Evolutionary conservation across 805 yeast genomes (phyloP), one percentile per base, ranked within the genome.

Genomic region (Hanseniaspora hatyaiensis): DNA sequence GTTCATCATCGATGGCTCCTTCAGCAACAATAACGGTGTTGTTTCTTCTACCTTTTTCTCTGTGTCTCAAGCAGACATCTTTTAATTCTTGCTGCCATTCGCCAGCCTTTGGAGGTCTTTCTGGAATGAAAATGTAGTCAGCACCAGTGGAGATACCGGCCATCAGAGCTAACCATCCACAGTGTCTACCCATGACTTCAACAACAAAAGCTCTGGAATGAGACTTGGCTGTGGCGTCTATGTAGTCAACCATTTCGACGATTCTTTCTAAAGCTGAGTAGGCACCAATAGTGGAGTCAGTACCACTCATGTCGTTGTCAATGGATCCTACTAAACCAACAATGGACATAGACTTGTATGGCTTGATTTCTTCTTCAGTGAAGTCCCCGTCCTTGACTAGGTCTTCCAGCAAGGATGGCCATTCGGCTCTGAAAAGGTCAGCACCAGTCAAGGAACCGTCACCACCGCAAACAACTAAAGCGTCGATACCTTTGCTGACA

Each of bases 381-480:
- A 89, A 69, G 48, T 69, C 70, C 8, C 75, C 75, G 4, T 66
- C 73, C n/a, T 28, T n/a, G 22, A 72, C 72, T 50, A 92, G 73
- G 60, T 92, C 96, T 47, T 72, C 68, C 31, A 92, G 72, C 54
- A 92, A 72, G 6, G 82, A 72, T 2, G 96, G 95, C 98, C 98
- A 92, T 65, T 92, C 98, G 28, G 77, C 64, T 62, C 98, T 77
- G 72, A 92, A 87, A 54, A 82, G 67, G 64, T 92, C 97, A 12
- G 98, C 98, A 59, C 98, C 98, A 1, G 98, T 92, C 52, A 92
- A 72, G 1, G 97, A 88, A 44, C 98, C 98, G 65, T 92, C 98
- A 69, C 98, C 98, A 59, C 98, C 98, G 68, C 96, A 85, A 13
- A 92, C 96, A 52, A 92, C 79, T 51, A 92, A 71, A 1, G 96